These are phyloP conservation scores for Bipolaris zeicola DNA, from an alignment of 2,329 filamentous ascomycete species.

Conservation along the genomic window DNA sequence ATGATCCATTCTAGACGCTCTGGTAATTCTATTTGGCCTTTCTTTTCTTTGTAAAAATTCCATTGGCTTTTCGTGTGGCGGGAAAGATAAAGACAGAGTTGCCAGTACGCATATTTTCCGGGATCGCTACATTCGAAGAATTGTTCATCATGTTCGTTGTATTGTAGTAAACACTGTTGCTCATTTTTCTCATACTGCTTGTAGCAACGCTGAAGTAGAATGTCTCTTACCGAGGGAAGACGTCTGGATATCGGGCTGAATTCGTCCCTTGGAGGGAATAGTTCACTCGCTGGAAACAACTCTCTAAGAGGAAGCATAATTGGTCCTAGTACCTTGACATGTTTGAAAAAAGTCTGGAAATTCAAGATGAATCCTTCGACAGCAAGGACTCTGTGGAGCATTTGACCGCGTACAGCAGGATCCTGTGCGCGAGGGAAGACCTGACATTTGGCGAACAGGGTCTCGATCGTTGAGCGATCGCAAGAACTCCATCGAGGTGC, in stretches of 20 bases:
- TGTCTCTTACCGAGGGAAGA: too few relatives aligned
- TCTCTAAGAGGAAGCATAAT: too few relatives aligned
- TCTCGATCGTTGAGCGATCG: constrained; percentile 7
- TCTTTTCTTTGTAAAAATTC: neutral
- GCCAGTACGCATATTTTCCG: constrained; percentile 11
- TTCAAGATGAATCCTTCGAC: too few relatives aligned
- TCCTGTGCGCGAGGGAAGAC: constrained; percentile 12
- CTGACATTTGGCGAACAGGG: constrained; percentile 5
- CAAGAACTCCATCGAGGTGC: constrained; percentile 11
- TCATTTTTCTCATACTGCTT: neutral
- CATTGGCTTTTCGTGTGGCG: neutral
- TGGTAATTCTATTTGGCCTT: too few relatives aligned
- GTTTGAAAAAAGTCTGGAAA: too few relatives aligned
- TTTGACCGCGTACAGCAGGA: constrained; percentile 5
- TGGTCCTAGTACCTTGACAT: too few relatives aligned
- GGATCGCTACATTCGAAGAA: constrained; percentile 6
- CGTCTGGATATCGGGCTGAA: too few relatives aligned
- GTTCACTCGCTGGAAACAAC: too few relatives aligned
- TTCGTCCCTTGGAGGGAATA: too few relatives aligned
- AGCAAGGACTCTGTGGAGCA: constrained; percentile 10
- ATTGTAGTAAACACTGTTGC: constrained; percentile 6
- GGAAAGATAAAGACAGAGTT: constrained; percentile 17
- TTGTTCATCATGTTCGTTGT: constrained; percentile 4
- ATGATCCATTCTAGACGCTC: constrained; percentile 1
- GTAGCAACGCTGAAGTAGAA: constrained; percentile 4